These are phyloP conservation scores for Sisymbrium altissimum DNA, from an alignment of 345 rosid genomes.

Conservation along the genomic window DNA sequence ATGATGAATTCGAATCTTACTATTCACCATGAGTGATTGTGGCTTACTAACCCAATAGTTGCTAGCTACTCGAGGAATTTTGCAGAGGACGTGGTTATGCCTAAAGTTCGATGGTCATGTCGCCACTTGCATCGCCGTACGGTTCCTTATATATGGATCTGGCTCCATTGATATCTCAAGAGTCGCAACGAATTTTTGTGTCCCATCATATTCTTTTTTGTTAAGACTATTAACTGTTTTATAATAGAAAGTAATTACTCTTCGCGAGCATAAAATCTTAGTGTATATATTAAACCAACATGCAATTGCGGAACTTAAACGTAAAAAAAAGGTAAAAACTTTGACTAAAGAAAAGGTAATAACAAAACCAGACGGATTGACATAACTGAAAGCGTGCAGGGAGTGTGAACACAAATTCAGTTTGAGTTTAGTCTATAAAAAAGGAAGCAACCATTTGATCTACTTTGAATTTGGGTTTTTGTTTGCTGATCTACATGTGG, in stretches of 20 bases:
- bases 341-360: not conserved
- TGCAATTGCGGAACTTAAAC: not conserved
- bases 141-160: not conserved
- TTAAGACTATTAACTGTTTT: slow-evolving; percentile 11
- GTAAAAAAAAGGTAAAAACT: not conserved
- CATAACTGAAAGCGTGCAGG: not conserved
- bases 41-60: not conserved
- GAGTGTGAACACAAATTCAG: not conserved
- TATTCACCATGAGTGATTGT: not conserved
- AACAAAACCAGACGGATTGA: not conserved
- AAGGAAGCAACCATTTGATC: not conserved
- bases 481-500: not conserved
- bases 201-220: not conserved
- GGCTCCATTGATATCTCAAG: slow-evolving; percentile 26
- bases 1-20: not conserved
- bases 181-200: slow-evolving; percentile 16
- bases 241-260: not conserved
- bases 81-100: slow-evolving; percentile 19
- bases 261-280: not conserved
- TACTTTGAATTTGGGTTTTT: not conserved
- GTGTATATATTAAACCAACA: not conserved
- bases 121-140: slow-evolving; percentile 26
- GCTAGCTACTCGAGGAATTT: slow-evolving; percentile 3
- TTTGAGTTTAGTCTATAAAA: not conserved
- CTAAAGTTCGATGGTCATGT: slow-evolving; percentile 11